Evolutionary conservation across 371 early-diverging fungal species (phyloP).

Genomic region (Syncephalastrum contaminatum): DNA sequence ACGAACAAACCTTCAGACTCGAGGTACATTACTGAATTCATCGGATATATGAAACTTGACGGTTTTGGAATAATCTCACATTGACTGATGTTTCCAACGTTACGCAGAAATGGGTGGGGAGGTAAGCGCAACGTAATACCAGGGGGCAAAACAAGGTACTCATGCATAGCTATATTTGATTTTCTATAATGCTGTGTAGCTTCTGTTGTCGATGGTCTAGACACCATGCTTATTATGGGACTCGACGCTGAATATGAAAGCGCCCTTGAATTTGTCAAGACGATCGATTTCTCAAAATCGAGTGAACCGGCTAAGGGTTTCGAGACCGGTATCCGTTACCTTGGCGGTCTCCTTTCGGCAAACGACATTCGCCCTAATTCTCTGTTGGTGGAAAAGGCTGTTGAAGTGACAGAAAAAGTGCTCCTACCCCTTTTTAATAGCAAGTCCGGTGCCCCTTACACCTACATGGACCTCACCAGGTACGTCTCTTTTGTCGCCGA

Average conservation of each 20-base stretch:
- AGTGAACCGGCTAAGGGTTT: conserved; percentile 44
- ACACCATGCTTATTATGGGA: conserved; percentile 82
- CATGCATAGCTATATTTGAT: conserved; percentile 44
- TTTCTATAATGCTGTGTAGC: conserved; percentile 35
- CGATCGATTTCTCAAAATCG: conserved; percentile 20
- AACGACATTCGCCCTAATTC: conserved; percentile 31
- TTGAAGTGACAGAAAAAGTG: conserved; percentile 28
- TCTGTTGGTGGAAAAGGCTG: conserved; percentile 22
- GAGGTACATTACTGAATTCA: conserved; percentile 52
- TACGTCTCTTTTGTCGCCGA: conserved; percentile 18
- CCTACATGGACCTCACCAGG: conserved; percentile 62
- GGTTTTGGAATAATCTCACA: not conserved
- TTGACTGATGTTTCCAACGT: not conserved
- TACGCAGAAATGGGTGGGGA: conserved; percentile 43
- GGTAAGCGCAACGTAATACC: conserved; percentile 18
- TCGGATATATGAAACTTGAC: not conserved
- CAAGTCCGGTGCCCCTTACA: conserved; percentile 70
- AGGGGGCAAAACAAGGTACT: conserved; percentile 59
- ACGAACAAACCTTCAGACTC: conserved; percentile 50
- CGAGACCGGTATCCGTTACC: conserved; percentile 65
- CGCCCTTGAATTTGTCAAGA: conserved; percentile 46
- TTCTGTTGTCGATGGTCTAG: conserved; percentile 82
- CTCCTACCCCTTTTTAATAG: conserved; percentile 34
- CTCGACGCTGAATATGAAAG: conserved; percentile 65
- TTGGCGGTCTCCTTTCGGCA: conserved; percentile 60